These are phyloP conservation scores for Quercus alba DNA, from an alignment of 306 rosid genomes.

Conservation along the genomic window DNA sequence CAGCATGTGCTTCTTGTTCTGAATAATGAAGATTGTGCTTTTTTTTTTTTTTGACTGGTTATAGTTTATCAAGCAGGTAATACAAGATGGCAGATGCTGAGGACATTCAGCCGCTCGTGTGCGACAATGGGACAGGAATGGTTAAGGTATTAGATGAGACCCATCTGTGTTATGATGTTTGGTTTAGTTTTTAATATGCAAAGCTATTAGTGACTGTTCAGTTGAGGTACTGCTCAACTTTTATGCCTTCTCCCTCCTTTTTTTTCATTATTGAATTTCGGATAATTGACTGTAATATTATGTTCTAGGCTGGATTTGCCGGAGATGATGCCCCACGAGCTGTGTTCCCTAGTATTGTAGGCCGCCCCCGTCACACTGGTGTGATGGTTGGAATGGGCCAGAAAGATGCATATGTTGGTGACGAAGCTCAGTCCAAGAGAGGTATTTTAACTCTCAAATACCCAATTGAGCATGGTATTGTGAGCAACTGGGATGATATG, in stretches of 20 bases:
- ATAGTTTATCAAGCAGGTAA: conserved; percentile 26
- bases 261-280: neutral
- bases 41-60: conserved; percentile 7
- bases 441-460: conserved; percentile 94
- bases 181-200: neutral
- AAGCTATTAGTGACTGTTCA: neutral
- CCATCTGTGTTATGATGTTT: neutral
- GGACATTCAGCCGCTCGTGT: conserved; percentile 99
- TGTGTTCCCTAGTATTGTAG: conserved; percentile 97
- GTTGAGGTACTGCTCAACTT: neutral
- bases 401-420: conserved; percentile 99
- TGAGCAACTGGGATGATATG: conserved; percentile 99
- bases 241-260: neutral
- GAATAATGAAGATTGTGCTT: neutral
- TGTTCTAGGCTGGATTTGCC: conserved; percentile 89
- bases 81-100: conserved; percentile 91
- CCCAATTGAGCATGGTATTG: conserved; percentile 98
- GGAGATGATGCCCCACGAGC: conserved; percentile 99
- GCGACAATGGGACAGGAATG: conserved; percentile 99
- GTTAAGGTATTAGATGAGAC: conserved; percentile 62
- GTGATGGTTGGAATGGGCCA: conserved; percentile 99
- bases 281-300: conserved; percentile 7
- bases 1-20: neutral
- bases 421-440: conserved; percentile 96
- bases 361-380: conserved; percentile 99